Base-by-base conservation (phyloP, 202 grass and related monocot species). In the Schoenoplectus triqueter region DNA sequence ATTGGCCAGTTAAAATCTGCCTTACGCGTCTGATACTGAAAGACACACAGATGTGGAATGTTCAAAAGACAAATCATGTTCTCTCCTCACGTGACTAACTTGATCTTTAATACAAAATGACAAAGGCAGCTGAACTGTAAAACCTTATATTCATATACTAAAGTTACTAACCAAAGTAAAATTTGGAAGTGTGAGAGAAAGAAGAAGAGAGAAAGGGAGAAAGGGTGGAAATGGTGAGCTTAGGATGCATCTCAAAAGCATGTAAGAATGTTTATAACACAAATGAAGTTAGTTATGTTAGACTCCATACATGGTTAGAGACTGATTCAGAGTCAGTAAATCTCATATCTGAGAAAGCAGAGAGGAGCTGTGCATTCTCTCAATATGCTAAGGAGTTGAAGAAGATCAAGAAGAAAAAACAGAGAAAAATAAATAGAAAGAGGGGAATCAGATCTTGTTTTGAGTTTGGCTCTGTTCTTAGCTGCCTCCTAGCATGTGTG, bases 391-490 rank as follows among this genome's bases (percentile, higher is more conserved):
- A 78, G 74, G 74, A 56, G 14, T 57, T 22, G 1, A 78, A 78
- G 74, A 78, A 78, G 51, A 59, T 59, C 6, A 60, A 59, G 52
- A 78, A 78, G 52, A 78, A 59, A 41, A 78, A 41, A 0, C 13
- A 60, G 74, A 77, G 73, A 57, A 77, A 11, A 40, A 39, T 15
- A 5, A 56, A 40, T 40, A 60, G 10, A 78, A 78, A 78, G 52
- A 78, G 5, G 22, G 22, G 11, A 5, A 78, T 59, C 0, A 78
- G 74, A 6, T 78, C 74, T 41, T 78, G 74, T 57, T 78, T 78
- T 78, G 52, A 78, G 52, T 78, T 78, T 60, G 52, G 59, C n/a
- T 78, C 51, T 42, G 74, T 78, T 78, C 22, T 78, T 78, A 78
- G 74, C 31, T 78, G 74, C 74, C 74, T 78, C 2, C 21, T 78